Evolutionary conservation across 2,329 filamentous ascomycete genomes (phyloP), one percentile per base, ranked within the genome.

Genomic region (Sporothrix phasma): DNA sequence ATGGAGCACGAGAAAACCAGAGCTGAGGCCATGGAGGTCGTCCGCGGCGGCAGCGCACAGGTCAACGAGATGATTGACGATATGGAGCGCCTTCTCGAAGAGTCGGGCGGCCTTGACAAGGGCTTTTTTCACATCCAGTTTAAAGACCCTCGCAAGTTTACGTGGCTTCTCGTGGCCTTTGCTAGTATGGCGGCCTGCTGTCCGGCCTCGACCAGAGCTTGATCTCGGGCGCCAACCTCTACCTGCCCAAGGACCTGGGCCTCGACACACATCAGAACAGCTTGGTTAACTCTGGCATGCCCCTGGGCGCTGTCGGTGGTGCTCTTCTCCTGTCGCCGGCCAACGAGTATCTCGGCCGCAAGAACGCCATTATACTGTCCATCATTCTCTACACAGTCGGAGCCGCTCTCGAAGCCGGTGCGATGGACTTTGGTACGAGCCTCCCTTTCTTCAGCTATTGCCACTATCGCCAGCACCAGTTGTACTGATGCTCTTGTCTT

Each of bases 131-230:
- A 78, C 60, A 68, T 80, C 2, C 76, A 79, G 61, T 73, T 79
- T 8, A 69, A 72, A 1, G 78, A 78, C 5, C 70, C 72, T 3
- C 60, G 51, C 7, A 74, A 84, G 70, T 90, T 89, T 72, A 90
- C 87, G 29, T 88, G 81, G 77, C 74, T 88, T 17, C 79, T 89
- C 15, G 85, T 88, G 51, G 84, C 80, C 1, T 90, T 90, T 69
- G 87, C 87, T n/a, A 88, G 84, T 17, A 88, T 90, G 85, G 88
- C 59, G 88, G 88, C 71, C 76, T 90, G 24, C 81, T 90, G 0
- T 88, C 85, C 1, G 88, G 88, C 66, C 79, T 90, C 22, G 88
- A 90, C 70, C 88, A 90, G 74, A 88, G 84, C 53, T 77, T 90
- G 64, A 90, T 90, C 69, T 86, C 82, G 13, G 88, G 88, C 61